Base-by-base conservation (phyloP, 2,329 filamentous ascomycete genomes). In the Trichoderma brevicompactum region DNA sequence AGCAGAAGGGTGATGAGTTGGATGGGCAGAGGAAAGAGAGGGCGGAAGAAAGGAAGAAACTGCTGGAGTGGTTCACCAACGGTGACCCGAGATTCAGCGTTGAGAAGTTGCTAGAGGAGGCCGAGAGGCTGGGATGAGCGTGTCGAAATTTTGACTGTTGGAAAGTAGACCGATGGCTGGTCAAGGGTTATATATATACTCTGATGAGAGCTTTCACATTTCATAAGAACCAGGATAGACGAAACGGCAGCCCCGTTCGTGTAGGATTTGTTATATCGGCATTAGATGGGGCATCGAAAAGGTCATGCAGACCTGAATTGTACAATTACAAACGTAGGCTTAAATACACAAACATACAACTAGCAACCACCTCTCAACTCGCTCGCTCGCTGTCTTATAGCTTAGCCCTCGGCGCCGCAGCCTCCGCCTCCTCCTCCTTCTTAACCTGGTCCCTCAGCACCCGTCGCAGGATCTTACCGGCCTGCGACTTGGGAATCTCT, bases 51-150 rank as follows among this genome's bases (percentile, higher is more conserved):
- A 89, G 91, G 79, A 87, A 84, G 74, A 84, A 84, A 77, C 75
- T 99, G 74, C 77, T 98, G 74, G 87, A 92, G 76, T 89, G 89
- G 84, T 99, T 99, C 77, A 89, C 86, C 0, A 83, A 81, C 23
- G 95, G 94, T 0, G 93, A 97, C 78, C 79, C 79, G 65, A 82
- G 82, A 60, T 99, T 99, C 75, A 92, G 86, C 70, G 84, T 99
- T 7, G 91, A 97, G 76, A 88, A 89, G 77, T 76, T 99, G 73
- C 78, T 99, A 67, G 92, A 96, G 70, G 94, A 98, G 82, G 89
- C 92, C 0, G 94, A 98, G 84, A 92, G 88, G 78, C 80, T 96
- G 74, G 85, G 80, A 59, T 87, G 15, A 64, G 46, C 8, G 19
- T 28, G 41, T 10, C 5, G 36, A 19, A 43, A 17, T 38, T 48